Base-by-base conservation (phyloP, 306 rosid species). In the Ormosia semicastrata region DNA sequence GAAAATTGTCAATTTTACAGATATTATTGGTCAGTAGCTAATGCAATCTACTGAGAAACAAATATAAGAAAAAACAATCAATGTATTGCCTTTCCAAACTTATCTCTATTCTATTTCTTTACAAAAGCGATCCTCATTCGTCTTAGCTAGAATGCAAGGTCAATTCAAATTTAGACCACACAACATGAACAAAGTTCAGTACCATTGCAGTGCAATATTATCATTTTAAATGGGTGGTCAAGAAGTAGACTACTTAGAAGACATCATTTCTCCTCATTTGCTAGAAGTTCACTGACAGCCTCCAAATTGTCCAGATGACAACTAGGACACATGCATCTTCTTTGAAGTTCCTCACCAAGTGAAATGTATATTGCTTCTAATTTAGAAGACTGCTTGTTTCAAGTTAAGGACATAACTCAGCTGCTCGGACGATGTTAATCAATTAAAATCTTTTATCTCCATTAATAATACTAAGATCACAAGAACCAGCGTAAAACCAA, bases 271-370 rank as follows among this genome's bases (percentile, higher is more conserved):
- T 73, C 79, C 81, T 84, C 85, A 63, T 66, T 80, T 75, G 82
- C 88, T 82, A 66, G 81, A 72, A 88, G 73, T 36, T 58, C 88
- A 10, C 88, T 81, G 80, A 88, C 70, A 62, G 84, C 71, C 77
- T 89, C 97, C 87, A 88, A 76, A 78, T 92, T 91, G 85, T 96
- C 90, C 49, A 83, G 39, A 70, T 86, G 91, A 81, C 99, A 92
- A 64, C 78, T 78, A 34, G 99, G 94, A 85, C 99, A 96, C 2
- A 78, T 8, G 10, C 84, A 68, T 73, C 92, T 91, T 78, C 87
- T 89, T 85, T 91, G 97, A 87, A 96, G 86, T 37, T 85, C 91
- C 87, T 86, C 98, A 37, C 93, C 86, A 46, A 93, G 87, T 37
- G 89, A 84, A 71, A 76, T 77, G 81, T 52, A 85, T 44, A 85